Evolutionary conservation across 2,329 filamentous ascomycete genomes (phyloP), one percentile per base, ranked within the genome.

Genomic region (Dactylellina parvicollis): DNA sequence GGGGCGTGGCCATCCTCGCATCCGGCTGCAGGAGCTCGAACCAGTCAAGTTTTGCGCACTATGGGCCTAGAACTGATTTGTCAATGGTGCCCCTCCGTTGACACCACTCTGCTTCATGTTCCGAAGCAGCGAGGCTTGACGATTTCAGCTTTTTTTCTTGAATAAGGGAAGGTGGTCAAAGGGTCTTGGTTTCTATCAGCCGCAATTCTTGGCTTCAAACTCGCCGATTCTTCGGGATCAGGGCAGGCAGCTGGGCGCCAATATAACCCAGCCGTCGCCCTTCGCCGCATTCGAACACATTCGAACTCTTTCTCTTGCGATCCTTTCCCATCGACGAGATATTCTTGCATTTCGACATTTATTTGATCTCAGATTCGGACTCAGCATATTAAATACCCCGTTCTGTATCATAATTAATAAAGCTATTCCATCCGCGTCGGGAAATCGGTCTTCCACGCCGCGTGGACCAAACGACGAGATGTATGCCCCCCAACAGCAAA

Each of bases 401-500:
- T n/a, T n/a, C n/a, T n/a, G n/a, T n/a, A n/a, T n/a, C n/a, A n/a
- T n/a, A n/a, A n/a, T n/a, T n/a, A n/a, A n/a, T n/a, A n/a, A n/a
- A n/a, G n/a, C n/a, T n/a, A n/a, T n/a, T n/a, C n/a, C n/a, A n/a
- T n/a, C n/a, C n/a, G n/a, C n/a, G n/a, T n/a, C n/a, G n/a, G n/a
- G n/a, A n/a, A n/a, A n/a, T n/a, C n/a, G n/a, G n/a, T 12, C 16
- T 20, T 9, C 4, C 14, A 61, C 4, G 28, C 44, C 22, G 44
- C 44, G 18, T 47, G 20, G 12, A 28, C 22, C 22, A 62, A 4
- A 9, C 28, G 9, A 24, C 34, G 18, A 38, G 10, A 73, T 73
- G 69, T 73, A 73, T 47, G 22, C 69, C n/a, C 28, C 69, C 44
- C 67, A 72, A 46, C 66, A 71, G 60, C 49, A 55, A 5, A 50